Base-by-base conservation (phyloP, 75 land plant species). In the Sequoia sempervirens region DNA sequence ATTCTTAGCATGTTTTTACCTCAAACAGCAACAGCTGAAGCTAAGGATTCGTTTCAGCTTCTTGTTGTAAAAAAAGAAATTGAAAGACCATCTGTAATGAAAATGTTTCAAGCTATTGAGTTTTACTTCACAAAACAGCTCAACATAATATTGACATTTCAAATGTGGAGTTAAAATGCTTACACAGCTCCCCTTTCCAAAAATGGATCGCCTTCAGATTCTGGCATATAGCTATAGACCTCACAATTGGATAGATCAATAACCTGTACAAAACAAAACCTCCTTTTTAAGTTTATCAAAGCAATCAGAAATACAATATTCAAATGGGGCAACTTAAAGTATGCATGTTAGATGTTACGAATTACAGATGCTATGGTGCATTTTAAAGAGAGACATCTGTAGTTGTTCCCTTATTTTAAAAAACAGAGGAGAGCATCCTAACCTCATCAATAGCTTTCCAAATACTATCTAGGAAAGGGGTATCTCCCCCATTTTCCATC, bases 51-150 rank as follows among this genome's bases (percentile, higher is more conserved):
- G 89, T 83, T 91, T 95, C 36, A 93, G 88, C 86, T 93, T 95
- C 81, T 90, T 89, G 82, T 96, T 95, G 82, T 95, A 96, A 90
- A 96, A 96, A 87, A 96, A 95, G 90, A 94, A 94, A 86, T 89
- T 85, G 88, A 94, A 95, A 4, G 96, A 94, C 99, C 98, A 96
- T 85, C 98, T 96, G 93, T 50, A 74, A 38, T 75, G 10, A 1
- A 45, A 9, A 40, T 26, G n/a, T 40, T 8, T 23, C 5, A 20
- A 43, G 9, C 2, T 76, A 26, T 20, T 18, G 23, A 43, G 30
- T 36, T 8, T 18, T 41, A 76, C 37, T 76, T 76, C 41, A 20
- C 10, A 28, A 36, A 32, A 28, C 11, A 32, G 54, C 53, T 50
- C 53, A 50, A 50, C 14, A 50, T 12, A 23, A 75, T 12, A 56